Percentiles rank a stretch among this genome's conserved stretches.
These are phyloP conservation scores for Xylariaceae sp. DNA, from an alignment of 2,329 filamentous ascomycete species.

Conservation along the genomic window DNA sequence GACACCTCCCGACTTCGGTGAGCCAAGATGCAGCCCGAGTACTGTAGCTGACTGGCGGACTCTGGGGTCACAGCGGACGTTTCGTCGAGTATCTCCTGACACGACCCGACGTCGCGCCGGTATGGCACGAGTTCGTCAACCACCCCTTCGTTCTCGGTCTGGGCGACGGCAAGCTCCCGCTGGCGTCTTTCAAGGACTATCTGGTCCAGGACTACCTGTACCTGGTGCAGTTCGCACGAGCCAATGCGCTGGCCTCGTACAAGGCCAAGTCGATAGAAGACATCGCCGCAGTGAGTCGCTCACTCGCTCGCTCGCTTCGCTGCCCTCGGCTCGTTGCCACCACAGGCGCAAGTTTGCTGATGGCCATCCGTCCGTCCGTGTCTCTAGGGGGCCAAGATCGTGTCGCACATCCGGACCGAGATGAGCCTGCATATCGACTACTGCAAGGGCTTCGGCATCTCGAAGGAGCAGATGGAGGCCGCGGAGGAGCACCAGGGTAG, in stretches of 20 bases:
- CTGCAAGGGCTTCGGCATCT: slow-evolving; percentile 73
- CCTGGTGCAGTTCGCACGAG: slow-evolving; percentile 81
- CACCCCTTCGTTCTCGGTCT: slow-evolving; percentile 77
- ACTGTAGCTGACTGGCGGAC: too few species aligned
- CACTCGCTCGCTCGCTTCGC: slow-evolving; percentile 1
- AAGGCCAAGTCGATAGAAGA: slow-evolving; percentile 69
- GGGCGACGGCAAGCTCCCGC: slow-evolving; percentile 65
- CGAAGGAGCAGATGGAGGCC: slow-evolving; percentile 61
- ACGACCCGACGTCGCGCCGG: slow-evolving; percentile 61
- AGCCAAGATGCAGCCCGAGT: too few species aligned
- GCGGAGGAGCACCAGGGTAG: slow-evolving; percentile 68
- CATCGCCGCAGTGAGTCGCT: slow-evolving; percentile 56
- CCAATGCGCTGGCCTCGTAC: slow-evolving; percentile 77
- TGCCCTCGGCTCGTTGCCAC: too few species aligned
- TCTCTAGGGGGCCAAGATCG: slow-evolving; percentile 57
- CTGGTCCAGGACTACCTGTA: slow-evolving; percentile 91
- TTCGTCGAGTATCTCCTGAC: slow-evolving; percentile 80
- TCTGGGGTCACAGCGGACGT: too few species aligned
- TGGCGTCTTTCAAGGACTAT: slow-evolving; percentile 78
- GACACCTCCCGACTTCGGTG: not conserved
- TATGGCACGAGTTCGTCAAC: slow-evolving; percentile 70
- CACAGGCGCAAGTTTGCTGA: too few species aligned
- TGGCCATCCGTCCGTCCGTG: too few species aligned
- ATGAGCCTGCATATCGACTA: slow-evolving; percentile 76
- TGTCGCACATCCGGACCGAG: slow-evolving; percentile 70